phyloP scores from a whole-genome alignment of 495 filamentous ascomycete genomes.

The Aspergillus wentii region DNA sequence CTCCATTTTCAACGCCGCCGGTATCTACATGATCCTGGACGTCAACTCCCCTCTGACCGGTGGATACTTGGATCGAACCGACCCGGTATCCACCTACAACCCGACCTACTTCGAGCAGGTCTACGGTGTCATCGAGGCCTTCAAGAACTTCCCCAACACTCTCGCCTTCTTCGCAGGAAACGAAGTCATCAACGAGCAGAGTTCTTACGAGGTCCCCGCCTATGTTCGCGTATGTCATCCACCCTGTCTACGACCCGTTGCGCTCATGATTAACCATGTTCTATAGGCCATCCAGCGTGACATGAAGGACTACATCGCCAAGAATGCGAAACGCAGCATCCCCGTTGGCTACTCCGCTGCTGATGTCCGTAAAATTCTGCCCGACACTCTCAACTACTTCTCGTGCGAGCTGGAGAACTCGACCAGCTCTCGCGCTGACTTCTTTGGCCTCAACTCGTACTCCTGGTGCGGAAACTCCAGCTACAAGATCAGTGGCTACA shows the following conservation, averaged over 20 bases:
- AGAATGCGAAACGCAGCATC: conserved; percentile 61
- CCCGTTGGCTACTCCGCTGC: conserved; percentile 94
- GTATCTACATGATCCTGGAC: conserved; percentile 69
- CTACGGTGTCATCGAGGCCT: conserved; percentile 88
- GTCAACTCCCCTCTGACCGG: conserved; percentile 87
- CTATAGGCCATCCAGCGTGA: conserved; percentile 68
- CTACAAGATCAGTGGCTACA: conserved; percentile 66
- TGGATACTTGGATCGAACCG: conserved; percentile 65
- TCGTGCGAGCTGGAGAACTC: conserved; percentile 69
- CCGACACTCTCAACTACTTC: conserved; percentile 79
- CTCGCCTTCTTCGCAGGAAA: conserved; percentile 93
- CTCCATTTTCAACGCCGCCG: conserved; percentile 84
- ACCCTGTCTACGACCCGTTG: conserved; percentile 42
- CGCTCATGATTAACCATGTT: neutral
- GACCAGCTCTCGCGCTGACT: conserved; percentile 62
- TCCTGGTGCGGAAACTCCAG: conserved; percentile 83
- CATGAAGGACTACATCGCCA: conserved; percentile 81
- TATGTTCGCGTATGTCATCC: conserved; percentile 35
- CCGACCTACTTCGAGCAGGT: conserved; percentile 72
- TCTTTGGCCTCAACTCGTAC: conserved; percentile 95
- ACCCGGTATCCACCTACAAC: conserved; percentile 69
- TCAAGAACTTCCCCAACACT: conserved; percentile 88
- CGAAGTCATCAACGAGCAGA: conserved; percentile 78
- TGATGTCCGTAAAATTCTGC: conserved; percentile 74
- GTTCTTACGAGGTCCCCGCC: conserved; percentile 28